Evolutionary conservation across 495 filamentous ascomycete species (phyloP).

Genomic region (Lentithecium fluviatile): DNA sequence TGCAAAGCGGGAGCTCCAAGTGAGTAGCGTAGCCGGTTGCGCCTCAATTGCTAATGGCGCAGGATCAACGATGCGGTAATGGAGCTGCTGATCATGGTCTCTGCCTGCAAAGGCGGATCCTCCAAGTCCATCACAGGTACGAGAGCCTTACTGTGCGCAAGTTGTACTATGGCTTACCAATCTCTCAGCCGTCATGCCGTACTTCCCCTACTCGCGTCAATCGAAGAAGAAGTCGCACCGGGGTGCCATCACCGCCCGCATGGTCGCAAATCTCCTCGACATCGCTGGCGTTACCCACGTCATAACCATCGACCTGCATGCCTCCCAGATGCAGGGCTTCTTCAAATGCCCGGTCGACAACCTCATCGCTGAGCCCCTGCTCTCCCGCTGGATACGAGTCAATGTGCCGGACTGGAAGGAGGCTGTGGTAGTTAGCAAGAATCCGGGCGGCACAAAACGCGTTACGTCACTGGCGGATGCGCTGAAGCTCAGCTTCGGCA

Average conservation of each 20-base stretch:
- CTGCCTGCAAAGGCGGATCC: slow-evolving; percentile 95
- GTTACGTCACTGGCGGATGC: slow-evolving; percentile 97
- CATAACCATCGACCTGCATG: slow-evolving; percentile 93
- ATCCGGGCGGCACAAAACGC: slow-evolving; percentile 92
- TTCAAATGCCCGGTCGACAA: slow-evolving; percentile 98
- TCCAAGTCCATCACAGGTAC: slow-evolving; percentile 95
- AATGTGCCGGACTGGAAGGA: slow-evolving; percentile 85
- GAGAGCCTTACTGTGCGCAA: slow-evolving; percentile 30
- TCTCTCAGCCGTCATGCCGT: slow-evolving; percentile 86
- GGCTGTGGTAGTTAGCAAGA: slow-evolving; percentile 96
- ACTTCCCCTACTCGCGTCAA: slow-evolving; percentile 97
- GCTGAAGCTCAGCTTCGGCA: slow-evolving; percentile 93
- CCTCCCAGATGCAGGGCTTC: slow-evolving; percentile 95
- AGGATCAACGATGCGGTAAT: slow-evolving; percentile 96
- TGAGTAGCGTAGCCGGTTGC: slow-evolving; percentile 18
- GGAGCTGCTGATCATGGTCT: slow-evolving; percentile 98
- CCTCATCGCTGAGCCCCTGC: slow-evolving; percentile 90
- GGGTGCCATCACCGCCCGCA: slow-evolving; percentile 92
- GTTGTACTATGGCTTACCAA: slow-evolving; percentile 8
- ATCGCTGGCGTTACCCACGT: slow-evolving; percentile 96
- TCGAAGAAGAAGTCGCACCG: slow-evolving; percentile 98
- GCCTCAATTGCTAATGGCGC: slow-evolving; percentile 19
- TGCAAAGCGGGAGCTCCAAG: slow-evolving; percentile 93
- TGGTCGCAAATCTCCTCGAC: slow-evolving; percentile 91
- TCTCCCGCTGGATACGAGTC: slow-evolving; percentile 90